Conservation (phyloP, 192 early-diverging fungal species). For the Lobosporangium transversale region DNA sequence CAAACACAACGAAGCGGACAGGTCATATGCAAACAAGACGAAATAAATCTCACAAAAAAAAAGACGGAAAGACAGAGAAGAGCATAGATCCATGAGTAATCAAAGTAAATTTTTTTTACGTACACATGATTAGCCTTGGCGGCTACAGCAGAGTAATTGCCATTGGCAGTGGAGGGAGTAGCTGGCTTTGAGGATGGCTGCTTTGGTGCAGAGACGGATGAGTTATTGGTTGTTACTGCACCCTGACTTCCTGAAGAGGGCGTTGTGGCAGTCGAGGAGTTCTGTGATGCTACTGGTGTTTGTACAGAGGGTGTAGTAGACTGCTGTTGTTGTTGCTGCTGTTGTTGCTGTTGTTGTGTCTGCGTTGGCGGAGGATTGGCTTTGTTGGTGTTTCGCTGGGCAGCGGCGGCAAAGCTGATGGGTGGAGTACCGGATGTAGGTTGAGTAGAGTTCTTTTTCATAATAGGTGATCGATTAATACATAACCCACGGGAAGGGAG, state of each 20-base stretch:
- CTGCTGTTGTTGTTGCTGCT: not conserved
- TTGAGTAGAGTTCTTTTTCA: slow-evolving; percentile 50
- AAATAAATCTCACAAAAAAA: slow-evolving; percentile 1
- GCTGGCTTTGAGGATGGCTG: slow-evolving; percentile 19
- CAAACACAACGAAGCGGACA: too few species aligned
- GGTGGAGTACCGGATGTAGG: slow-evolving; percentile 47
- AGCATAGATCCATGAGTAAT: not conserved
- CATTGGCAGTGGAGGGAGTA: slow-evolving; percentile 28
- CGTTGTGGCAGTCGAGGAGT: slow-evolving; percentile 31
- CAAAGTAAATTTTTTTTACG: not conserved
- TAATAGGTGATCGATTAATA: slow-evolving; percentile 50
- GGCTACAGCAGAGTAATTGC: slow-evolving; percentile 52
- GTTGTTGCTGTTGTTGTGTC: slow-evolving; percentile 11
- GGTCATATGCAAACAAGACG: not conserved
- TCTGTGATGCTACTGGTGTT: slow-evolving; percentile 21
- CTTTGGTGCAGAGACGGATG: slow-evolving; percentile 2
- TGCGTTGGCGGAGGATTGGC: slow-evolving; percentile 15
- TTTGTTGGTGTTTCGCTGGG: slow-evolving; percentile 45
- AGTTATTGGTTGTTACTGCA: slow-evolving; percentile 7
- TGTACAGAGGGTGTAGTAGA: slow-evolving; percentile 8
- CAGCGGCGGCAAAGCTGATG: slow-evolving; percentile 54
- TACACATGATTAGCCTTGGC: slow-evolving; percentile 52
- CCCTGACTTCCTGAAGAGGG: slow-evolving; percentile 32
- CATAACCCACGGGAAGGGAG: slow-evolving; percentile 45
- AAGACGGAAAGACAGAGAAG: not conserved